phyloP scores from a whole-genome alignment of 2,329 filamentous ascomycete genomes.

The Pseudogymnoascus sp. region DNA sequence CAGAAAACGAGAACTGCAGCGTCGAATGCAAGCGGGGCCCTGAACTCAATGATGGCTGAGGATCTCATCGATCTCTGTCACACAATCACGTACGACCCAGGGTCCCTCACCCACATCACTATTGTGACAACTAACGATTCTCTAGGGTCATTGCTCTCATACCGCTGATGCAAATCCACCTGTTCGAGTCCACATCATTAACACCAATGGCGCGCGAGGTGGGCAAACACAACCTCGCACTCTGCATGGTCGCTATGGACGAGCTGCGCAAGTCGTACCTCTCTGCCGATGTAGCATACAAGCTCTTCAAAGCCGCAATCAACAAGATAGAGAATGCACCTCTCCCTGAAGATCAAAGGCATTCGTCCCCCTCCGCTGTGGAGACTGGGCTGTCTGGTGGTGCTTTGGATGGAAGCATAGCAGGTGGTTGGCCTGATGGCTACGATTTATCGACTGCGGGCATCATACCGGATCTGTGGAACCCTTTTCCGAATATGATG shows the following conservation, averaged over 20 bases:
- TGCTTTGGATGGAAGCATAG: background rate
- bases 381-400: background rate
- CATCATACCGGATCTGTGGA: background rate
- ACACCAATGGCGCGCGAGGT: slow-evolving; percentile 23
- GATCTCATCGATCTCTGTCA: background rate
- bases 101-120: background rate
- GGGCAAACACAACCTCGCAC: slow-evolving; percentile 26
- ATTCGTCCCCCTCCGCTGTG: background rate
- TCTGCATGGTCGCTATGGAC: slow-evolving; percentile 29
- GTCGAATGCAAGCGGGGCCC: background rate
- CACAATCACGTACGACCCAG: background rate
- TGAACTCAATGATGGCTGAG: background rate
- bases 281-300: slow-evolving; percentile 11
- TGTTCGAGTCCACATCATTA: slow-evolving; percentile 24
- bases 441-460: background rate
- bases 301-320: background rate
- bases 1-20: background rate
- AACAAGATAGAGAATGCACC: background rate
- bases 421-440: background rate
- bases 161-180: slow-evolving; percentile 29
- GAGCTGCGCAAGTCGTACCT: slow-evolving; percentile 27
- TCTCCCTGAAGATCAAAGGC: background rate
- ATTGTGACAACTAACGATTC: background rate
- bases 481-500: background rate
- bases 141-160: slow-evolving; percentile 24